Percentiles rank a stretch among this genome's conserved stretches.
Conservation (phyloP, 2,329 filamentous ascomycete species). For the Volutella citrinella region DNA sequence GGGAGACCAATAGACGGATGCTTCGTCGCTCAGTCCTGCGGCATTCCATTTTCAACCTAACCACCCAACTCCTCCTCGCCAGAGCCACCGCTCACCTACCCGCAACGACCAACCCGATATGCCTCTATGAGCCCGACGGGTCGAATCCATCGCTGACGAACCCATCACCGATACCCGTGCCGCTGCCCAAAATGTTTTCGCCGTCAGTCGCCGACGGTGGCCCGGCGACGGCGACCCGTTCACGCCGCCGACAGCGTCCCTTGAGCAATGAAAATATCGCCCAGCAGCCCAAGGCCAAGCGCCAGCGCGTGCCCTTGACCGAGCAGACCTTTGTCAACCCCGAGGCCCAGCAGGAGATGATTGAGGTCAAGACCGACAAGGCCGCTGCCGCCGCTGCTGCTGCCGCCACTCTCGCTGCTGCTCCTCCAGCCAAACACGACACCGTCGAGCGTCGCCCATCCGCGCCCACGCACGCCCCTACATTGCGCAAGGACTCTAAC, state of each 20-base stretch:
- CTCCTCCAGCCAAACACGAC: slow-evolving; percentile 48
- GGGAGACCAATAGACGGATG: slow-evolving; percentile 17
- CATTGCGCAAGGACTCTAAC: slow-evolving; percentile 51
- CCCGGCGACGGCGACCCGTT: slow-evolving; percentile 55
- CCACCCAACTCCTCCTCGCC: slow-evolving; percentile 10
- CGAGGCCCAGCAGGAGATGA: slow-evolving; percentile 49
- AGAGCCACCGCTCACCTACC: slow-evolving; percentile 22
- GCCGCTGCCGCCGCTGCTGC: slow-evolving; percentile 40
- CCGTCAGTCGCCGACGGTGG: slow-evolving; percentile 49
- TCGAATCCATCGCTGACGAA: slow-evolving; percentile 11
- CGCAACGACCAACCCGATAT: slow-evolving; percentile 19
- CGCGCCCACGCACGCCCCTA: slow-evolving; percentile 33
- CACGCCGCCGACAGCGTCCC: slow-evolving; percentile 60
- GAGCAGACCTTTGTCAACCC: slow-evolving; percentile 56
- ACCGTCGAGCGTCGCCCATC: slow-evolving; percentile 47
- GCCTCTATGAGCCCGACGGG: slow-evolving; percentile 23
- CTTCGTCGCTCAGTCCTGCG: slow-evolving; percentile 26
- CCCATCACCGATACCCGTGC: slow-evolving; percentile 7
- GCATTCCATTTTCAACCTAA: slow-evolving; percentile 15
- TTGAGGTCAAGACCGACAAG: slow-evolving; percentile 55
- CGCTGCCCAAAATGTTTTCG: slow-evolving; percentile 53
- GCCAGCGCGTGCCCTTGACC: slow-evolving; percentile 55
- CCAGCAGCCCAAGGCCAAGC: slow-evolving; percentile 62
- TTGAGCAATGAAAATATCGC: slow-evolving; percentile 51
- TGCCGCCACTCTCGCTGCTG: too few relatives aligned